Percentiles rank a stretch among this genome's conserved stretches.
Conservation (phyloP, 768 basidiomycete species). For the Serendipita indica region DNA sequence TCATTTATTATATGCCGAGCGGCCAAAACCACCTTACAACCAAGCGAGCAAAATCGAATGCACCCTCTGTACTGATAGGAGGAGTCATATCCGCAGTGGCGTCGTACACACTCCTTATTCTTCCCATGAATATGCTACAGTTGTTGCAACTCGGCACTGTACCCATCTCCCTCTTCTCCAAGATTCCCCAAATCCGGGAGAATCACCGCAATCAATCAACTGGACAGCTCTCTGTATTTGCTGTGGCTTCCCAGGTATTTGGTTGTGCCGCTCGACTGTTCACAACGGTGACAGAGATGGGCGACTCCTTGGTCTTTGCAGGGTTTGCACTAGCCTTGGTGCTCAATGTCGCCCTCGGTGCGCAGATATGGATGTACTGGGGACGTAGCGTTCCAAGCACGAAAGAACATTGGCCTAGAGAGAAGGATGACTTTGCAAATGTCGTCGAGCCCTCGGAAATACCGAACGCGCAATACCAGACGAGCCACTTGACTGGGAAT, state of each 20-base stretch:
- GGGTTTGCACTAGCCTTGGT: constrained; percentile 73
- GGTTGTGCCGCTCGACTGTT: constrained; percentile 88
- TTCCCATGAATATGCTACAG: constrained; percentile 37
- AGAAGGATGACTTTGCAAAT: constrained; percentile 14
- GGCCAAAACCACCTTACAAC: constrained; percentile 16
- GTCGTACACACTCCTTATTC: constrained; percentile 26
- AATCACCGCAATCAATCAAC: constrained; percentile 66
- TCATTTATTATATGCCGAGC: constrained; percentile 39
- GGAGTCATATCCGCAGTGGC: constrained; percentile 24
- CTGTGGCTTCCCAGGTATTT: constrained; percentile 71
- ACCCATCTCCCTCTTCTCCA: constrained; percentile 82
- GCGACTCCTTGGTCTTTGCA: constrained; percentile 63
- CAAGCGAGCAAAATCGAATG: constrained; percentile 12
- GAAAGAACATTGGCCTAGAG: constrained; percentile 17
- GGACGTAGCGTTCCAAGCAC: constrained; percentile 26
- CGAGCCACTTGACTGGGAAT: constrained; percentile 22
- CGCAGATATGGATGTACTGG: constrained; percentile 78
- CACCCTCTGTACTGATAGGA: constrained; percentile 23
- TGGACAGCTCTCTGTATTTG: constrained; percentile 88
- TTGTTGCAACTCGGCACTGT: constrained; percentile 73
- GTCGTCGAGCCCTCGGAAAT: constrained; percentile 27
- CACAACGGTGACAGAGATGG: constrained; percentile 83
- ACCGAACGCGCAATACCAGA: constrained; percentile 29
- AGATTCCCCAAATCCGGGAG: constrained; percentile 82
- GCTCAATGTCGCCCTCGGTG: constrained; percentile 71